A percentile compares a stretch with the other conserved stretches of the same genome.
Conservation (phyloP, 768 basidiomycete species). For the Tricholoma sp. region DNA sequence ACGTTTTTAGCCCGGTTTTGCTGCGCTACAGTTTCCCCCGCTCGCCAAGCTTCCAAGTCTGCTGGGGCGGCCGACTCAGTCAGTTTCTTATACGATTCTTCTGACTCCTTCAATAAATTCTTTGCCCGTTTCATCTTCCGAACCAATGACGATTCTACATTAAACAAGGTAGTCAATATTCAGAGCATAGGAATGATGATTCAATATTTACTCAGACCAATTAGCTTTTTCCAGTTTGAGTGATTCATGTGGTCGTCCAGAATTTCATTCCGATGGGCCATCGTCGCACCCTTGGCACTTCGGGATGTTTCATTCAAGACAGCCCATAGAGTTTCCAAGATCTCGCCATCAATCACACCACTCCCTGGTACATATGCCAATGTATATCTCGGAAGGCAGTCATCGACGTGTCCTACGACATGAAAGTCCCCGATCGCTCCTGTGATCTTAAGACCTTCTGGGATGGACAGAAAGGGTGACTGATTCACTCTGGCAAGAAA, state of each 20-base stretch:
- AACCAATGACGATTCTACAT: neutral
- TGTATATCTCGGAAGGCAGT: neutral
- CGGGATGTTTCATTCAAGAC: neutral
- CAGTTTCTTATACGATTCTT: neutral
- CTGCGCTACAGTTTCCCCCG: neutral
- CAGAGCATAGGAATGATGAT: neutral
- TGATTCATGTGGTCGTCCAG: neutral
- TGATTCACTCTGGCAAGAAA: neutral
- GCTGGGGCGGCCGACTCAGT: neutral
- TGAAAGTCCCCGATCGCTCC: neutral
- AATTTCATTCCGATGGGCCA: neutral
- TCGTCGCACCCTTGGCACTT: neutral
- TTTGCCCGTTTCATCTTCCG: neutral
- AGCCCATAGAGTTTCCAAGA: neutral
- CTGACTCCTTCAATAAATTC: neutral
- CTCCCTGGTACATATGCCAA: neutral
- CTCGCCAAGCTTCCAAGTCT: neutral
- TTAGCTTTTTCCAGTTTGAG: neutral
- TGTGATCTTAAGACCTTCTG: neutral
- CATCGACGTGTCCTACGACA: neutral
- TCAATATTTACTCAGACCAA: neutral
- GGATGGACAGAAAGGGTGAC: neutral
- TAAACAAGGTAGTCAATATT: neutral
- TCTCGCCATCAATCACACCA: neutral
- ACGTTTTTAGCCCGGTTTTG: neutral